Conservation (phyloP, 345 rosid genomes). For the Punica granatum region DNA sequence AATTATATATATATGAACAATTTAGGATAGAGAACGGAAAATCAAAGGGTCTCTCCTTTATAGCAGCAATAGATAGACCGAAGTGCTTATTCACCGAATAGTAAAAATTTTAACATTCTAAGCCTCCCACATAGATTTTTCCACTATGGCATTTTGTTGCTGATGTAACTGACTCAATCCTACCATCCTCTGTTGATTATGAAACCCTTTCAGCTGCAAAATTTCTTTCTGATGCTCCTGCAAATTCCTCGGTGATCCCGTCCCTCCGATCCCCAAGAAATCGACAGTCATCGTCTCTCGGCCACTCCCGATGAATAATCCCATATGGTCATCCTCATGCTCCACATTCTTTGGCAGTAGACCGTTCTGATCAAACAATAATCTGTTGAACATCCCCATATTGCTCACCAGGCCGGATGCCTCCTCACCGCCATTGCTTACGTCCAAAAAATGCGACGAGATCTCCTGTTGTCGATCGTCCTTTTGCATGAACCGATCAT, state of each 20-base stretch:
- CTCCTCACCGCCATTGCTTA: background rate
- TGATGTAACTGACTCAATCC: conserved; percentile 29
- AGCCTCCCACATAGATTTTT: conserved; percentile 39
- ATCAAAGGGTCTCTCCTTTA: too few relatives aligned
- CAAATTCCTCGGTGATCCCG: conserved; percentile 19
- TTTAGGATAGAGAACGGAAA: too few relatives aligned
- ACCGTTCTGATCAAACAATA: conserved; percentile 3
- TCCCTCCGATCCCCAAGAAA: conserved; percentile 52
- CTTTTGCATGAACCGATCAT: conserved; percentile 6
- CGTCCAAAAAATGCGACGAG: conserved; percentile 1
- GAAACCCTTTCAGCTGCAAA: conserved; percentile 17
- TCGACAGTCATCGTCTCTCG: conserved; percentile 44
- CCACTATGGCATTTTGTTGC: conserved; percentile 19
- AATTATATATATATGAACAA: too few relatives aligned
- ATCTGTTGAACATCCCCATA: conserved; percentile 8
- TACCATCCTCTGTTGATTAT: conserved; percentile 14
- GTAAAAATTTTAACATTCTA: conserved; percentile 1
- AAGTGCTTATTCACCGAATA: background rate
- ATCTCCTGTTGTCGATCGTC: conserved; percentile 4
- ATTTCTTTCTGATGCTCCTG: conserved; percentile 26
- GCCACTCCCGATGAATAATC: conserved; percentile 10
- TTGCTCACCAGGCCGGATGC: background rate
- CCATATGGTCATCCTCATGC: background rate
- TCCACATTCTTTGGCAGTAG: conserved; percentile 7
- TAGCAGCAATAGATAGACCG: too few relatives aligned